Base-by-base conservation (phyloP, 129 eudicot genomes). In the Pseudognaphalium luteoalbum region DNA sequence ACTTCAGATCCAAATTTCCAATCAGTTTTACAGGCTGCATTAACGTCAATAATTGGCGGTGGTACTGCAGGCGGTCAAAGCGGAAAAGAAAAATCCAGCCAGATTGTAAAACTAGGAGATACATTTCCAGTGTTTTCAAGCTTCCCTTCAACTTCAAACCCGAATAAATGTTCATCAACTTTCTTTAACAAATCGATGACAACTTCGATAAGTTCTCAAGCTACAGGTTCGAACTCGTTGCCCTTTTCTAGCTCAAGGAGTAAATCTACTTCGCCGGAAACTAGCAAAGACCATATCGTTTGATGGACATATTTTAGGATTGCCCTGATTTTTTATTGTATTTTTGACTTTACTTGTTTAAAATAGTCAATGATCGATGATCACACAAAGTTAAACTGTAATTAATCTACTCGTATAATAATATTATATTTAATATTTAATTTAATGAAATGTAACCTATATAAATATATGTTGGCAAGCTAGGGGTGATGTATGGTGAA, bases 1-100 rank as follows among this genome's bases (percentile, higher is more conserved):
- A 91, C 98, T 4, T 86, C 98, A 4, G 89, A 93, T 87, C 98
- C 98, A 14, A 88, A 80, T 83, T 93, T 93, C 65, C 98, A 88
- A 8, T 84, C 97, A 2, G 97, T 87, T 51, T 62, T 93, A 74
- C 95, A 88, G 21, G 93, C 96, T 0, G 97, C 98, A 17, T 72
- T 93, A 17, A 57, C 91, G 12, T 90, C 98, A 6, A 82, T 93
- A 77, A 90, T 93, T 1, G 86, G 89, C 19, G 69, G 85, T 57
- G 78, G 82, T 5, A 51, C 33, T 15, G 50, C 63, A 2, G 68
- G 78, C 56, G 65, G 28, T 73, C 68, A 60, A 16, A 63, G 67
- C 6, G 70, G 68, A n/a, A 66, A 71, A 28, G 76, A 66, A 14
- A 67, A 70, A 28, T 47, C 73, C 14, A 72, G 83, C 21, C 83